Evolutionary conservation across 2,329 filamentous ascomycete genomes (phyloP).

Genomic region (Nectriaceae sp.): DNA sequence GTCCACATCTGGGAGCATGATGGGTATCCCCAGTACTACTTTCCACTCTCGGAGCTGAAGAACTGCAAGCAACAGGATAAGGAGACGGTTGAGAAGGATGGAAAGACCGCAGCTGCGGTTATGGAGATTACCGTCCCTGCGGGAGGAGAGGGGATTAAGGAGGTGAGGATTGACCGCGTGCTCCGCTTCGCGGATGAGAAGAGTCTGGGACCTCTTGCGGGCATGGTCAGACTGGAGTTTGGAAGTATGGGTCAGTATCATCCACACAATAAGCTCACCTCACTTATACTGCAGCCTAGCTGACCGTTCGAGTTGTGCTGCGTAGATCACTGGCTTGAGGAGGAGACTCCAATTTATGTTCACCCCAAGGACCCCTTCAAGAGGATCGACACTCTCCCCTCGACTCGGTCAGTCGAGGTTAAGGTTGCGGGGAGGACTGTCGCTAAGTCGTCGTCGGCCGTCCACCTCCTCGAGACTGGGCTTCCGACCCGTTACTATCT

Average conservation of each 20-base stretch:
- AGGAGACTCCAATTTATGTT: constrained; percentile 58
- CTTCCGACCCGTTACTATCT: constrained; percentile 62
- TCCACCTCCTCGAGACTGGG: constrained; percentile 63
- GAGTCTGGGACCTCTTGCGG: constrained; percentile 34
- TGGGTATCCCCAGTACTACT: constrained; percentile 49
- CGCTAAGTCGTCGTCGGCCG: constrained; percentile 44
- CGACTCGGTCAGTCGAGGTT: constrained; percentile 54
- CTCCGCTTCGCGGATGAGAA: constrained; percentile 42
- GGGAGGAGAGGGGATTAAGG: constrained; percentile 21
- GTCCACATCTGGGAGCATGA: constrained; percentile 48
- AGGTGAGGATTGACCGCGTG: constrained; percentile 34
- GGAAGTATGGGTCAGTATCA: constrained; percentile 33
- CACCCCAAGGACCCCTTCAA: constrained; percentile 71
- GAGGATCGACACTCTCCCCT: constrained; percentile 61
- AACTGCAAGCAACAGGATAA: constrained; percentile 31
- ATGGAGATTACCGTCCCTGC: constrained; percentile 33
- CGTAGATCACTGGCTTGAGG: constrained; percentile 49
- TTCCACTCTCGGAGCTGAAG: constrained; percentile 34
- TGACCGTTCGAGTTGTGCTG: too few relatives aligned
- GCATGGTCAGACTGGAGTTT: constrained; percentile 37
- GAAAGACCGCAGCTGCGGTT: constrained; percentile 28
- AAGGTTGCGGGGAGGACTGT: constrained; percentile 48
- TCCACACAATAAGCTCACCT: too few relatives aligned
- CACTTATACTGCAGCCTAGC: too few relatives aligned
- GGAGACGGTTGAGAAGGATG: constrained; percentile 26